Percentiles rank a stretch among this genome's conserved stretches.
These are phyloP conservation scores for Aspergillus mulundensis DNA, from an alignment of 495 filamentous ascomycete species.

Conservation along the genomic window DNA sequence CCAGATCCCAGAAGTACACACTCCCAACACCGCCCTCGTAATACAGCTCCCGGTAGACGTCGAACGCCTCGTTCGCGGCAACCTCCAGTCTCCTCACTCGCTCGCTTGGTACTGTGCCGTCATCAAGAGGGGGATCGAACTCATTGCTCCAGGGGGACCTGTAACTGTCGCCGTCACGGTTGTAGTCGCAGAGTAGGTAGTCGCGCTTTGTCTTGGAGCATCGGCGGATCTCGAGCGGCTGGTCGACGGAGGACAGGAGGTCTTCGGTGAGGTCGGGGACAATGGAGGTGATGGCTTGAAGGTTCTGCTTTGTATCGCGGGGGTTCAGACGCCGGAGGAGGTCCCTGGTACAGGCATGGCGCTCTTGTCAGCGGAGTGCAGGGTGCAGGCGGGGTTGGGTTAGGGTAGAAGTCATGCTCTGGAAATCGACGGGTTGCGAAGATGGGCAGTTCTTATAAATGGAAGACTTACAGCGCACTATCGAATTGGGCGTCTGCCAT, in stretches of 20 bases:
- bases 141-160: conserved; percentile 97
- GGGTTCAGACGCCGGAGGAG: conserved; percentile 97
- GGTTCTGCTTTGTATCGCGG: conserved; percentile 79
- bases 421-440: not conserved
- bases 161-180: conserved; percentile 96
- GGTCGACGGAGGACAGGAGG: conserved; percentile 94
- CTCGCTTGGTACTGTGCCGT: conserved; percentile 76
- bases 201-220: conserved; percentile 87
- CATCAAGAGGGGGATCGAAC: conserved; percentile 84
- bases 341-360: conserved; percentile 56
- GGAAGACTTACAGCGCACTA: conserved; percentile 55
- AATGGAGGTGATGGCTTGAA: conserved; percentile 77
- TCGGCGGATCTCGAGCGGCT: conserved; percentile 80
- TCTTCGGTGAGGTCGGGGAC: conserved; percentile 94
- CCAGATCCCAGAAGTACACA: conserved; percentile 98
- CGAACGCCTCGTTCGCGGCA: conserved; percentile 90
- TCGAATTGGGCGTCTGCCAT: conserved; percentile 59
- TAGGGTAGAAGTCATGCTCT: conserved; percentile 4
- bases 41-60: conserved; percentile 95
- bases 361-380: conserved; percentile 27
- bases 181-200: conserved; percentile 99
- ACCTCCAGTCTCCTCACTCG: conserved; percentile 90
- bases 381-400: conserved; percentile 25
- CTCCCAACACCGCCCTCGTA: conserved; percentile 94
- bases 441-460: not conserved